Conservation (phyloP, 192 early-diverging fungal species). For the Globomyces pollinis-pini region DNA sequence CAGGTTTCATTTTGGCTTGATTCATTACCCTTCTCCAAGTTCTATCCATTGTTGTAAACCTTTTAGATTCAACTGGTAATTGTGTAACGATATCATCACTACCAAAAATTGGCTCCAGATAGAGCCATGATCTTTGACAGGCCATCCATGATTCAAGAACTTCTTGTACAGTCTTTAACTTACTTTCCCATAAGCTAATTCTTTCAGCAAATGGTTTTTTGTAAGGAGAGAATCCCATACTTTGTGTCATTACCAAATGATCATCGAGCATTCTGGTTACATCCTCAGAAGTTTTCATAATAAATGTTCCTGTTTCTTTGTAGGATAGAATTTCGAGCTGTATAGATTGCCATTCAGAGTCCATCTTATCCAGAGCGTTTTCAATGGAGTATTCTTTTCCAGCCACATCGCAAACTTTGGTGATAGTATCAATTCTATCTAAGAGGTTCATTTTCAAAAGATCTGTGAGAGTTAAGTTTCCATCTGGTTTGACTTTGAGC, state of each 20-base stretch:
- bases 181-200: slow-evolving; percentile 47
- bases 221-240: slow-evolving; percentile 52
- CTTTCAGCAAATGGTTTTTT: slow-evolving; percentile 55
- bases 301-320: slow-evolving; percentile 54
- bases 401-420: slow-evolving; percentile 53
- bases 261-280: slow-evolving; percentile 47
- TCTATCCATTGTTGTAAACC: slow-evolving; percentile 56
- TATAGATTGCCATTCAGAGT: slow-evolving; percentile 47
- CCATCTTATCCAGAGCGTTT: slow-evolving; percentile 54
- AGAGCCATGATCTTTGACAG: slow-evolving; percentile 52
- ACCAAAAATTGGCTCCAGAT: slow-evolving; percentile 54
- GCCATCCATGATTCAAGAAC: slow-evolving; percentile 54
- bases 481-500: slow-evolving; percentile 42
- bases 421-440: slow-evolving; percentile 43
- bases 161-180: slow-evolving; percentile 52
- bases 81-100: slow-evolving; percentile 55
- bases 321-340: slow-evolving; percentile 47
- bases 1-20: slow-evolving; percentile 44
- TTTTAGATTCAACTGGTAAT: slow-evolving; percentile 48
- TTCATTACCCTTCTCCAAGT: slow-evolving; percentile 50
- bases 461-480: slow-evolving; percentile 38
- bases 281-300: slow-evolving; percentile 55
- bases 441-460: slow-evolving; percentile 47
- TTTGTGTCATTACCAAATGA: slow-evolving; percentile 59
- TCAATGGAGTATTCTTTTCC: slow-evolving; percentile 60